Evolutionary conservation across 345 rosid species (phyloP).

Genomic region (Litchi chinensis): DNA sequence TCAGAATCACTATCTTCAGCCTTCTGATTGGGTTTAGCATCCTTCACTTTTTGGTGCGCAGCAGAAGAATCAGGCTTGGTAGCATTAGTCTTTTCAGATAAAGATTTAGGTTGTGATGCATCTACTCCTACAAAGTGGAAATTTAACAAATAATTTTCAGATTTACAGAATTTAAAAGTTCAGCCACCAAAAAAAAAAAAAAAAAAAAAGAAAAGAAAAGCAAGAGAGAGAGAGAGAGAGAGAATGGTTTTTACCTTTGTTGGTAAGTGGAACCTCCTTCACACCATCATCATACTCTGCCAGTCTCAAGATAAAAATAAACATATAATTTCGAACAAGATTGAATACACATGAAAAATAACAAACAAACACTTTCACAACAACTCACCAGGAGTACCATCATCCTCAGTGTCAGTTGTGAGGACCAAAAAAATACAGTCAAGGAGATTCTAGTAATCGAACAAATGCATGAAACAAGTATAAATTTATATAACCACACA

Average conservation of each 20-base stretch:
- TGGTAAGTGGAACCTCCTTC: conserved; percentile 21
- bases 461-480: background rate
- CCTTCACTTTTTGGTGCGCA: conserved; percentile 45
- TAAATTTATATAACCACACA: background rate
- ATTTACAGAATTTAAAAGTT: conserved; percentile 1
- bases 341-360: background rate
- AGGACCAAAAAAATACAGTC: conserved; percentile 23
- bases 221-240: too few species aligned
- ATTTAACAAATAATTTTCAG: background rate
- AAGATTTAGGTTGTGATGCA: conserved; percentile 22
- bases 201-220: background rate
- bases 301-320: background rate
- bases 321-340: background rate
- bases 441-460: conserved; percentile 30
- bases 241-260: conserved; percentile 27
- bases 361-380: background rate
- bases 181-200: background rate
- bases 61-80: conserved; percentile 24
- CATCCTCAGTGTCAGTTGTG: background rate
- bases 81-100: conserved; percentile 11
- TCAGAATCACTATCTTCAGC: conserved; percentile 31
- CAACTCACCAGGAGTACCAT: conserved; percentile 28
- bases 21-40: conserved; percentile 37
- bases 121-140: conserved; percentile 31
- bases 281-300: conserved; percentile 33